These are phyloP conservation scores for Diaporthe aspalathi DNA, from an alignment of 2,329 filamentous ascomycete genomes.

Conservation along the genomic window DNA sequence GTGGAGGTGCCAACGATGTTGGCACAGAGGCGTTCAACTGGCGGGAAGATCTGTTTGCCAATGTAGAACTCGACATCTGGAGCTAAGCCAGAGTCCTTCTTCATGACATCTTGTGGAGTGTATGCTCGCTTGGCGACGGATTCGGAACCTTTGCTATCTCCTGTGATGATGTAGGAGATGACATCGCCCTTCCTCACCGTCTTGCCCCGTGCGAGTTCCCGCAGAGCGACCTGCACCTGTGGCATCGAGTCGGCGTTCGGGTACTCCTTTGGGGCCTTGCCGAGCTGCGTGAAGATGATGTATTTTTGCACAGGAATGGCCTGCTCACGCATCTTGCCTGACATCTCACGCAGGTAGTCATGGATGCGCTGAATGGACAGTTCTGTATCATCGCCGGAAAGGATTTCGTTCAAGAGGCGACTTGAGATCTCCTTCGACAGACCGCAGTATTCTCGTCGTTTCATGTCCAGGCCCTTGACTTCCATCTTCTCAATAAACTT, in stretches of 20 bases:
- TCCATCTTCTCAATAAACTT: conserved; percentile 96
- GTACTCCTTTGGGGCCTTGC: conserved; percentile 92
- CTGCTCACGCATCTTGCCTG: conserved; percentile 85
- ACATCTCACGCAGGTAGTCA: conserved; percentile 88
- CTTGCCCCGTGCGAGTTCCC: conserved; percentile 88
- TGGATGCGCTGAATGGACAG: conserved; percentile 89
- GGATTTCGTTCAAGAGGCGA: conserved; percentile 89
- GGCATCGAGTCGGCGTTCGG: conserved; percentile 96
- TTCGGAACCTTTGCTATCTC: conserved; percentile 74
- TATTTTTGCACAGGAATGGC: conserved; percentile 85
- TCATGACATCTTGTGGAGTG: conserved; percentile 85
- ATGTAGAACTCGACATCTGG: conserved; percentile 99
- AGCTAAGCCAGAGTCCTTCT: conserved; percentile 77
- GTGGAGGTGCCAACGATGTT: conserved; percentile 95
- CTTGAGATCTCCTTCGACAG: conserved; percentile 95
- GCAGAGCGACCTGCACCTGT: conserved; percentile 93
- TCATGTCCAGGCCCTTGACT: conserved; percentile 98
- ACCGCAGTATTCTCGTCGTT: conserved; percentile 93
- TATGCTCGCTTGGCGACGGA: conserved; percentile 89
- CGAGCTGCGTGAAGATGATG: conserved; percentile 97
- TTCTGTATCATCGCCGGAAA: conserved; percentile 93
- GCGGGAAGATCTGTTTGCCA: conserved; percentile 97
- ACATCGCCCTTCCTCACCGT: conserved; percentile 93
- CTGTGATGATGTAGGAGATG: conserved; percentile 93
- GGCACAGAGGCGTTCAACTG: conserved; percentile 95